A percentile compares a stretch with the other conserved stretches of the same genome.
Conservation (phyloP, 345 rosid species). For the Salix brachista region DNA sequence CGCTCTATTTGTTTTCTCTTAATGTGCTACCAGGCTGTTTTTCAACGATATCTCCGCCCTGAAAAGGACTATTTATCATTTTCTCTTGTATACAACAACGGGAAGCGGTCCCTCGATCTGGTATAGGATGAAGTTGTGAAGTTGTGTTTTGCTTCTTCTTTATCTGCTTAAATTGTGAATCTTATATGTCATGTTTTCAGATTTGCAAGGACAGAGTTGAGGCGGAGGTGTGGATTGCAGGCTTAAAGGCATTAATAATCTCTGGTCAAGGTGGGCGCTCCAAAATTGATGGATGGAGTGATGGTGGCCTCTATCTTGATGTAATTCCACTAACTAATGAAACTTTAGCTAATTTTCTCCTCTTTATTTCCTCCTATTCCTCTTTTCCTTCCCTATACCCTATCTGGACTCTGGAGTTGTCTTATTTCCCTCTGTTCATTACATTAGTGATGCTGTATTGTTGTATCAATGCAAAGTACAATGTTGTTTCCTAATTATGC, state of each 20-base stretch:
- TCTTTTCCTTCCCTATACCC: too few relatives aligned
- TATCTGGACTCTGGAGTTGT: background rate
- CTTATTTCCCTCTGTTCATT: background rate
- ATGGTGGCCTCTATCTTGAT: conserved; percentile 75
- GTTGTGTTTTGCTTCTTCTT: background rate
- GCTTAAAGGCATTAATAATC: conserved; percentile 66
- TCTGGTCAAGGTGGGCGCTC: conserved; percentile 83
- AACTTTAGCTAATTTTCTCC: background rate
- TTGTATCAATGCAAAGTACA: background rate
- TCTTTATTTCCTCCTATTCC: background rate
- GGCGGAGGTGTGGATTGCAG: conserved; percentile 91
- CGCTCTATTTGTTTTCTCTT: conserved; percentile 15
- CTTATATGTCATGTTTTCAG: conserved; percentile 34
- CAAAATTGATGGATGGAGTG: conserved; percentile 92
- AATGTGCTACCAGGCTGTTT: conserved; percentile 62
- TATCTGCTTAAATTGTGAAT: conserved; percentile 14
- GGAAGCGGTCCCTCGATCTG: conserved; percentile 91
- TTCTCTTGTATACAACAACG: conserved; percentile 78
- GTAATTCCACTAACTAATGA: conserved; percentile 42
- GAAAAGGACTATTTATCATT: conserved; percentile 88
- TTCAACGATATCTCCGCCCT: conserved; percentile 74
- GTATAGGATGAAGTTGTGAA: conserved; percentile 43
- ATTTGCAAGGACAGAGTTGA: conserved; percentile 94
- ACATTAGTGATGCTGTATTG: background rate
- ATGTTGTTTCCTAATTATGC: background rate